Evolutionary conservation across 1,139 yeast species (phyloP).

Genomic region (Pichia sp.): DNA sequence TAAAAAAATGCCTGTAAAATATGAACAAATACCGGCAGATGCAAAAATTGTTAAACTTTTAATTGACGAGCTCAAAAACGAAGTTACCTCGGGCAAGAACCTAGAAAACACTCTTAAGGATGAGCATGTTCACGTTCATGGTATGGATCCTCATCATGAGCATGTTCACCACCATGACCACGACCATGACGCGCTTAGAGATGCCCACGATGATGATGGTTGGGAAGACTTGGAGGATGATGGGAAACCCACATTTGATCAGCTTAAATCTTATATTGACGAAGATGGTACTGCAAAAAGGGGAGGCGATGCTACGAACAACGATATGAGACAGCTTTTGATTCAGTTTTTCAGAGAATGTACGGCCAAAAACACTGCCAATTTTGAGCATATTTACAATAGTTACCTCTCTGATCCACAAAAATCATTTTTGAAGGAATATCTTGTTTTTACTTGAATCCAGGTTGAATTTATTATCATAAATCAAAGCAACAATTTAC

Average conservation of each 20-base stretch:
- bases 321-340: slow-evolving; percentile 42
- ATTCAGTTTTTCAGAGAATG: slow-evolving; percentile 62
- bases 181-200: slow-evolving; percentile 44
- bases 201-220: slow-evolving; percentile 49
- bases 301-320: slow-evolving; percentile 29
- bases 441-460: neutral
- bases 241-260: slow-evolving; percentile 56
- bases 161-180: slow-evolving; percentile 33
- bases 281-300: slow-evolving; percentile 29
- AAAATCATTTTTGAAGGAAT: neutral
- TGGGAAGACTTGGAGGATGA: slow-evolving; percentile 86
- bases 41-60: slow-evolving; percentile 70
- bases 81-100: slow-evolving; percentile 43
- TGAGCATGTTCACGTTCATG: neutral
- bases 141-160: slow-evolving; percentile 23
- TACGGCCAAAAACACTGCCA: slow-evolving; percentile 37
- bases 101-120: slow-evolving; percentile 1
- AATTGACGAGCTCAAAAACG: slow-evolving; percentile 64
- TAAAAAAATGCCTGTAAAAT: slow-evolving; percentile 57
- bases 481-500: neutral
- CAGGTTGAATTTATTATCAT: neutral
- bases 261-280: slow-evolving; percentile 49
- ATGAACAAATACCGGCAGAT: slow-evolving; percentile 63
- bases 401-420: neutral
- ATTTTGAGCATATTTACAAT: neutral